These are phyloP conservation scores for Malassezia furfur DNA, from an alignment of 1,284 basidiomycete species.

Conservation along the genomic window DNA sequence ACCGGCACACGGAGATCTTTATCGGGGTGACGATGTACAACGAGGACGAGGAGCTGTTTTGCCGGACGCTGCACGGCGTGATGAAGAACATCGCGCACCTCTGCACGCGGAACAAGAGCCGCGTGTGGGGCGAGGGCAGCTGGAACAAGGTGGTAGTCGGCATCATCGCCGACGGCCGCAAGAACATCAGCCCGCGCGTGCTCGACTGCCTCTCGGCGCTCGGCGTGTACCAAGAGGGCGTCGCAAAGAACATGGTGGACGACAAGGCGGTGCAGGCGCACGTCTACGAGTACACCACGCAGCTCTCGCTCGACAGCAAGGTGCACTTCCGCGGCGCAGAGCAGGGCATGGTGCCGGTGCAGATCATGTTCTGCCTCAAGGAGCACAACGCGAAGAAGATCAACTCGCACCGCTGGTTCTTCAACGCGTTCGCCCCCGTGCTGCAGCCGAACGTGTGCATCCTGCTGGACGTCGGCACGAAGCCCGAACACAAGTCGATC, in stretches of 20 bases:
- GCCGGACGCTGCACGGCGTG: constrained; percentile 44
- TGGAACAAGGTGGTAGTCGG: constrained; percentile 42
- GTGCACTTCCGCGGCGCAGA: constrained; percentile 74
- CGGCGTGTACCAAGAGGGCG: constrained; percentile 79
- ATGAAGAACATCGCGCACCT: constrained; percentile 54
- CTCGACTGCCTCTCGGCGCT: constrained; percentile 75
- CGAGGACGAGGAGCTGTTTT: constrained; percentile 35
- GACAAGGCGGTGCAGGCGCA: constrained; percentile 77
- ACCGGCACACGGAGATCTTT: constrained; percentile 44
- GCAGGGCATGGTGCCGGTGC: constrained; percentile 67
- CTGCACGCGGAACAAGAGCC: constrained; percentile 68
- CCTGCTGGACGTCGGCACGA: constrained; percentile 85
- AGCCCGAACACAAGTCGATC: constrained; percentile 84
- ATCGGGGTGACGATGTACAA: constrained; percentile 47
- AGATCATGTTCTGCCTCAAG: constrained; percentile 88
- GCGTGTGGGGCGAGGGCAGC: constrained; percentile 75
- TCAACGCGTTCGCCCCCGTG: constrained; percentile 48
- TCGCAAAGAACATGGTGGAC: constrained; percentile 83
- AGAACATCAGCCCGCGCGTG: constrained; percentile 81
- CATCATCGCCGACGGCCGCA: constrained; percentile 88
- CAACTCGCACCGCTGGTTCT: constrained; percentile 44
- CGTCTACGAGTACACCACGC: constrained; percentile 62
- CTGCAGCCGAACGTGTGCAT: constrained; percentile 74
- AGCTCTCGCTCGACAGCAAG: constrained; percentile 69
- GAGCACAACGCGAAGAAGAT: constrained; percentile 60